These are phyloP conservation scores for Pulveroboletus sp. DNA, from an alignment of 768 basidiomycete species.

Conservation along the genomic window DNA sequence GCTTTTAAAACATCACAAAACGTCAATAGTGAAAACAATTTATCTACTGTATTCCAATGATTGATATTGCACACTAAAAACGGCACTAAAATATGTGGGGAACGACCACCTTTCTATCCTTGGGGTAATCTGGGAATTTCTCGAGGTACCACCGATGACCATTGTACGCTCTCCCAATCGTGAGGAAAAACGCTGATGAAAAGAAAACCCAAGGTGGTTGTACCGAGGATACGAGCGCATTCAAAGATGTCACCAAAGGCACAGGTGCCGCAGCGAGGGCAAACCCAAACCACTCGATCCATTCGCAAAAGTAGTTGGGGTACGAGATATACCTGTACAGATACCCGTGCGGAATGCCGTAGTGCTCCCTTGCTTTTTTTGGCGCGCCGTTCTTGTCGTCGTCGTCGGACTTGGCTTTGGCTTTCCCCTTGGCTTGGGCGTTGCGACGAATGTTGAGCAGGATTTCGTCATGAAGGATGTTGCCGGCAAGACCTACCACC, in stretches of 20 bases:
- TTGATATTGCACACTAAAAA: too few relatives aligned
- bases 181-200: constrained; percentile 63
- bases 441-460: constrained; percentile 78
- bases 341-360: constrained; percentile 77
- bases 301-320: constrained; percentile 94
- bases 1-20: too few relatives aligned
- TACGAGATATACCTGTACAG: constrained; percentile 80
- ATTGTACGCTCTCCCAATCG: constrained; percentile 79
- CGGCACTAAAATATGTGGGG: constrained; percentile 62
- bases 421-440: constrained; percentile 39
- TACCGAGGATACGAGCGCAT: constrained; percentile 42
- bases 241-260: constrained; percentile 32
- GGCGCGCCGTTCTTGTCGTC: constrained; percentile 21
- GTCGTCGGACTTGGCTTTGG: constrained; percentile 27
- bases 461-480: constrained; percentile 88
- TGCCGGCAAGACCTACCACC: constrained; percentile 70
- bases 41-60: background rate
- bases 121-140: constrained; percentile 81
- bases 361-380: constrained; percentile 46
- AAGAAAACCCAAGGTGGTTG: constrained; percentile 82
- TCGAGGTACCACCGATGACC: constrained; percentile 85
- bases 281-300: constrained; percentile 92
- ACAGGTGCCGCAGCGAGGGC: constrained; percentile 69
- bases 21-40: background rate
- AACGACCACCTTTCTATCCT: constrained; percentile 72